These are phyloP conservation scores for Amphicarpaea edgeworthii DNA, from an alignment of 306 rosid genomes.

Conservation along the genomic window DNA sequence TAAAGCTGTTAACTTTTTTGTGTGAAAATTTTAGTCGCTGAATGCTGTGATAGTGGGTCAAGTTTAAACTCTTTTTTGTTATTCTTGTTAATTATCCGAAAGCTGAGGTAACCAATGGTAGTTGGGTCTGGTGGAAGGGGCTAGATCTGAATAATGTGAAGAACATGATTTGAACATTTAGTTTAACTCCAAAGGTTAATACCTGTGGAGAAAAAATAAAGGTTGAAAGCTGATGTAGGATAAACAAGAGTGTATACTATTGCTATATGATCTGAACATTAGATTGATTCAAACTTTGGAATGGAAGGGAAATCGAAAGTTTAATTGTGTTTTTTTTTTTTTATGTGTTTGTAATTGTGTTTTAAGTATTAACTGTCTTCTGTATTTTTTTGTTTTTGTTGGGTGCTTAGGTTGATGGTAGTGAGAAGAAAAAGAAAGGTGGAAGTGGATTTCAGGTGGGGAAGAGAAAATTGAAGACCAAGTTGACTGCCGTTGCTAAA, in stretches of 20 bases:
- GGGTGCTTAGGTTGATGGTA: slow-evolving; percentile 70
- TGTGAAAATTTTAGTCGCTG: not conserved
- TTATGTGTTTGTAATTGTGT: not conserved
- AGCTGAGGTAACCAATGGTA: not conserved
- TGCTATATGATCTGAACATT: not conserved
- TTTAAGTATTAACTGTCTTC: not conserved
- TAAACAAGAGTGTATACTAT: not conserved
- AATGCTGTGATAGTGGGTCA: slow-evolving; percentile 25
- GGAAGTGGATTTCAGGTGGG: slow-evolving; percentile 84
- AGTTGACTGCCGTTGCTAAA: slow-evolving; percentile 73
- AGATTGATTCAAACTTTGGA: slow-evolving; percentile 2
- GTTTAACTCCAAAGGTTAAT: too few relatives aligned
- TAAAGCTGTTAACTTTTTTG: not conserved
- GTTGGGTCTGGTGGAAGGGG: too few relatives aligned
- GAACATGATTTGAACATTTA: too few relatives aligned
- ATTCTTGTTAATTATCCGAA: slow-evolving; percentile 25
- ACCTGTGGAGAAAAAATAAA: too few relatives aligned
- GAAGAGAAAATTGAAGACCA: slow-evolving; percentile 84
- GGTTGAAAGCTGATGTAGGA: not conserved
- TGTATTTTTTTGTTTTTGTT: slow-evolving; percentile 30
- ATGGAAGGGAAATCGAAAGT: not conserved
- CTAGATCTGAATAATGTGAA: too few relatives aligned
- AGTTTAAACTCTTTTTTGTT: not conserved
- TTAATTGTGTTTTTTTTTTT: slow-evolving; percentile 1
- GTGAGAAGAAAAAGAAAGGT: slow-evolving; percentile 69